Percentiles rank a stretch among this genome's conserved stretches.
phyloP scores from a whole-genome alignment of 2,329 filamentous ascomycete genomes.

The Fusarium pilosicola region DNA sequence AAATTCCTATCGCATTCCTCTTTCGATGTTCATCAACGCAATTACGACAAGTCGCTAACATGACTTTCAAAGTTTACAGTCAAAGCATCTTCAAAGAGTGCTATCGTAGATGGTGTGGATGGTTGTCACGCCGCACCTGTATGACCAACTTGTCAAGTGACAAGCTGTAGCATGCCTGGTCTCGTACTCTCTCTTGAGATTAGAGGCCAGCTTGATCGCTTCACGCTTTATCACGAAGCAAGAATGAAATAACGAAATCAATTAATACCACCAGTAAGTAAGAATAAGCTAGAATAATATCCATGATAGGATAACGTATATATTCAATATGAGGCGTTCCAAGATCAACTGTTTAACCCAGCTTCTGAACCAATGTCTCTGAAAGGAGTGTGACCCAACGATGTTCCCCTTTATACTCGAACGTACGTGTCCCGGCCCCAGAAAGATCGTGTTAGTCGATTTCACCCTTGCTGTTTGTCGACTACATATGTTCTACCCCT shows the following conservation, averaged over 20 bases:
- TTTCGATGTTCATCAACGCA: neutral
- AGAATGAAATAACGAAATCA: neutral
- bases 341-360: slow-evolving; percentile 1
- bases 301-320: slow-evolving; percentile 34
- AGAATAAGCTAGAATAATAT: neutral
- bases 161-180: neutral
- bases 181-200: neutral
- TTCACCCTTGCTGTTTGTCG: neutral
- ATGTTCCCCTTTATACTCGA: neutral
- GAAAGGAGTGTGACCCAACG: slow-evolving; percentile 22
- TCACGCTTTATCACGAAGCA: neutral
- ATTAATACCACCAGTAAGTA: slow-evolving; percentile 4
- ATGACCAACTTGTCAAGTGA: slow-evolving; percentile 5
- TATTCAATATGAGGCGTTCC: neutral
- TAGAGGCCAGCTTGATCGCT: neutral
- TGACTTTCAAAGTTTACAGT: neutral
- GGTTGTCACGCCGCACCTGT: neutral
- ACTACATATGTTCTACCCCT: neutral
- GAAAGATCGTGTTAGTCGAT: neutral
- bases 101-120: neutral
- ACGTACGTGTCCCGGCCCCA: neutral
- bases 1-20: neutral
- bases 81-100: neutral
- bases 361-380: neutral
- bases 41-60: slow-evolving; percentile 23